These are phyloP conservation scores for Drechslerella dactyloides DNA, from an alignment of 2,329 filamentous ascomycete species.

Conservation along the genomic window DNA sequence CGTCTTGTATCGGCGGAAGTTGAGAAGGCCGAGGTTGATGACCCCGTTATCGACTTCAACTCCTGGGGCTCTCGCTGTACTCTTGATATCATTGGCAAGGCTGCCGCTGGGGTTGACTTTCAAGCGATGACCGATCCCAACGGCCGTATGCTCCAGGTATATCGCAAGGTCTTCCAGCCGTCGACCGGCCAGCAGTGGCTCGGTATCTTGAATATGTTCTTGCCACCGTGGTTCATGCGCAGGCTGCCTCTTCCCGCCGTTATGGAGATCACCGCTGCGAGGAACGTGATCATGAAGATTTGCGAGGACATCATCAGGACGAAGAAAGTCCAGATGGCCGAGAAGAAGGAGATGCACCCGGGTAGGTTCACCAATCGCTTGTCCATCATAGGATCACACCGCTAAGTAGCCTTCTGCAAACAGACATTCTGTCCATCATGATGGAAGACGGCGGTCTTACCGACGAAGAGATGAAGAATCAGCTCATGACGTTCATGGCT, in stretches of 20 bases:
- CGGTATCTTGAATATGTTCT: slow-evolving; percentile 66
- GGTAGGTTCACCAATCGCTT: slow-evolving; percentile 52
- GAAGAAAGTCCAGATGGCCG: slow-evolving; percentile 68
- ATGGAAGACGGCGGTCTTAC: slow-evolving; percentile 67
- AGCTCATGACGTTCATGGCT: slow-evolving; percentile 87
- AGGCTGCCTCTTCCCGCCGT: slow-evolving; percentile 75
- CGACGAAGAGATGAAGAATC: slow-evolving; percentile 81
- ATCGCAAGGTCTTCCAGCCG: slow-evolving; percentile 65
- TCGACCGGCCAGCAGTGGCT: slow-evolving; percentile 55
- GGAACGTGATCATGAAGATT: slow-evolving; percentile 67
- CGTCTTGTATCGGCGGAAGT: slow-evolving; percentile 66
- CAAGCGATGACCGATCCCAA: slow-evolving; percentile 65
- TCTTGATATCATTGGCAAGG: slow-evolving; percentile 76
- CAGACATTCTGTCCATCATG: slow-evolving; percentile 82
- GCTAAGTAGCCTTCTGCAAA: slow-evolving; percentile 54
- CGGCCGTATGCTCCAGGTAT: slow-evolving; percentile 67
- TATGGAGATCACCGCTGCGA: slow-evolving; percentile 66
- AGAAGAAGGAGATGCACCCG: slow-evolving; percentile 58
- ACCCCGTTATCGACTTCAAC: slow-evolving; percentile 65
- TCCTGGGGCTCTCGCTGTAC: slow-evolving; percentile 72
- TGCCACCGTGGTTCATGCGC: slow-evolving; percentile 69
- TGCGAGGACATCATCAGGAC: slow-evolving; percentile 72
- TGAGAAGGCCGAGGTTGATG: slow-evolving; percentile 57
- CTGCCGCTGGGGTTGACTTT: slow-evolving; percentile 75
- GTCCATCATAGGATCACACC: background rate